Percentiles rank a stretch among this genome's conserved stretches.
These are phyloP conservation scores for Neurospora sp. DNA, from an alignment of 495 filamentous ascomycete genomes.

Conservation along the genomic window DNA sequence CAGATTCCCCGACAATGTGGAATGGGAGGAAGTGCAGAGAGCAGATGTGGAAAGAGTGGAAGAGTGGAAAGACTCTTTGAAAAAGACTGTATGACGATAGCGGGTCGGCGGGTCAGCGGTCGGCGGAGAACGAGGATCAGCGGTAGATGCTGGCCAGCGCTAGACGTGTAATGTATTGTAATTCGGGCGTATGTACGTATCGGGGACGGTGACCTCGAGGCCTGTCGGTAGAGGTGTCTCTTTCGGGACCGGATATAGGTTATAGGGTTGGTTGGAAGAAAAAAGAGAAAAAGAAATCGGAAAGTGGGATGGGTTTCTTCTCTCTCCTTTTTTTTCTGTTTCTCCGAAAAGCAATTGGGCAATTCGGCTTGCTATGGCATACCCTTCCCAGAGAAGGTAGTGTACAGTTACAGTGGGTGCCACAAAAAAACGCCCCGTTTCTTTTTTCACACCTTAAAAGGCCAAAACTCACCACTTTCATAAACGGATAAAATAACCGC, in stretches of 20 bases:
- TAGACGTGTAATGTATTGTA: background rate
- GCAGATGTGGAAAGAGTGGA: background rate
- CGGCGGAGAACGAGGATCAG: background rate
- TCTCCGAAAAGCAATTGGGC: background rate
- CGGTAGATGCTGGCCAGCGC: background rate
- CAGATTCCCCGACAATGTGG: background rate
- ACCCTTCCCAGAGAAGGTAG: background rate
- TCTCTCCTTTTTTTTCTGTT: background rate
- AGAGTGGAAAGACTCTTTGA: background rate
- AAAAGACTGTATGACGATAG: slow-evolving; percentile 1
- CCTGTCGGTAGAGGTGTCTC: background rate
- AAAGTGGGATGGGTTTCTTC: background rate
- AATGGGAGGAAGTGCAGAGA: background rate
- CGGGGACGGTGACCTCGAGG: background rate
- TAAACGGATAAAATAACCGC: too few relatives aligned
- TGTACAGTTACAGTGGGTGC: background rate
- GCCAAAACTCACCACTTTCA: too few relatives aligned
- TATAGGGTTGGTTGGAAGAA: background rate
- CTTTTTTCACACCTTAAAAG: too few relatives aligned
- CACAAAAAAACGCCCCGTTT: too few relatives aligned
- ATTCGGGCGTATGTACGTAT: background rate
- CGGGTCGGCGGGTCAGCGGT: background rate
- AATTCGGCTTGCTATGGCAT: background rate
- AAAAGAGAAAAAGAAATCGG: background rate
- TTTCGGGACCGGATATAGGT: background rate